Evolutionary conservation across 1,139 yeast genomes (phyloP), one percentile per base, ranked within the genome.

Genomic region (Magnusiomyces ingens): DNA sequence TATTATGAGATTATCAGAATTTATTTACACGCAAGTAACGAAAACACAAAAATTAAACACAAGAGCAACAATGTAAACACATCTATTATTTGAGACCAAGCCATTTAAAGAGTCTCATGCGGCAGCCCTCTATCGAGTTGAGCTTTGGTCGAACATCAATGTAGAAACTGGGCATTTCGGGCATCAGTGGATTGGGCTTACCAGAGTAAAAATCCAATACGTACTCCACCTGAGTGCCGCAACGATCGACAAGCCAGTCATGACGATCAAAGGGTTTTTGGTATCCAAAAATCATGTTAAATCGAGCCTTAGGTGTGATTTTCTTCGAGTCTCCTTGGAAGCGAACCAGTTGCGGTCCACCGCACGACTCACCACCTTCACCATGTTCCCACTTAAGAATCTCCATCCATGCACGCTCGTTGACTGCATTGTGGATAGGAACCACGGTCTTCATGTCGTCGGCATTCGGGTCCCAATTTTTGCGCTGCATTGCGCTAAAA

Each of bases 241-340:
- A 88, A 52, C 98, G 75, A 64, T 86, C 84, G n/a, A 93, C 78
- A 12, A 79, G 74, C 99, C 99, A 93, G 70, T 93, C 99, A 67
- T 93, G 99, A 63, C 99, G 79, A 70, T 93, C 99, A 71, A 93
- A 93, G 0, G 99, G 99, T 58, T 78, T 79, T 52, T 81, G 81
- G 58, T 78, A 76, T 0, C 96, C 75, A 89, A 56, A 64, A 22
- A 69, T 64, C 60, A 79, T 72, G 61, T 86, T 82, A 63, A 88
- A 73, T 74, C 95, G 79, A 0, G 99, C 99, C 61, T 95, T 76
- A 3, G 99, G 99, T 0, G 96, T 89, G 49, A 89, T 64, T 61
- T 86, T 85, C 59, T 81, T 80, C 51, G 91, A 82, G 65, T 91
- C 95, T 10, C 98, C 99, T 66, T 86, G 84, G 70, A 93, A 93